A percentile compares a stretch with the other conserved stretches of the same genome.
phyloP scores from a whole-genome alignment of 352 stramenopile genomes.

The Globisporangium takayamanum region DNA sequence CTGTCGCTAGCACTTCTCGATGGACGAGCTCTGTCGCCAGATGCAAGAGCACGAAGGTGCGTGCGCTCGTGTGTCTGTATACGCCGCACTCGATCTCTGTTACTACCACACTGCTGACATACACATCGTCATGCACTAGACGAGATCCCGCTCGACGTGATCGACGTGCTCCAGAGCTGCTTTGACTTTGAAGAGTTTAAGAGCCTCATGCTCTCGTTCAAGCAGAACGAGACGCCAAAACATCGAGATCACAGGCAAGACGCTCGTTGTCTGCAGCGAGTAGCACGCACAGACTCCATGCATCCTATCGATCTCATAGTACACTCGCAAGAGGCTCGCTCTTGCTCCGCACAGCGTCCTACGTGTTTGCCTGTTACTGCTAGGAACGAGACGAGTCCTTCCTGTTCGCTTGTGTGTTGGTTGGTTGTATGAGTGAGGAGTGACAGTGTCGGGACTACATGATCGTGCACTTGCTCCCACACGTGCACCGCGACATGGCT shows the following conservation, averaged over 20 bases:
- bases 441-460: slow-evolving; percentile 34
- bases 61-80: neutral
- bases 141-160: slow-evolving; percentile 70
- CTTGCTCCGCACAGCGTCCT: neutral
- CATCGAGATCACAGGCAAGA: slow-evolving; percentile 72
- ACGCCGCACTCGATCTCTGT: no score
- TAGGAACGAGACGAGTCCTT: neutral
- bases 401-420: neutral
- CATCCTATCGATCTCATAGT: neutral
- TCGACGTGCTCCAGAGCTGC: slow-evolving; percentile 75
- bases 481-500: slow-evolving; percentile 62
- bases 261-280: slow-evolving; percentile 35
- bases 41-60: slow-evolving; percentile 80
- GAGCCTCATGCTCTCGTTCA: slow-evolving; percentile 82
- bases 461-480: slow-evolving; percentile 46
- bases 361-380: neutral
- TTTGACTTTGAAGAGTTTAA: slow-evolving; percentile 88
- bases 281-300: slow-evolving; percentile 1
- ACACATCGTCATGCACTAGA: slow-evolving; percentile 18
- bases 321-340: neutral
- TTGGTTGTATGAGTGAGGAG: neutral
- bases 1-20: slow-evolving; percentile 58
- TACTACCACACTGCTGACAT: neutral
- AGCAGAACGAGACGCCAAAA: slow-evolving; percentile 68
- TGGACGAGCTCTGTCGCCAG: slow-evolving; percentile 71